Percentiles rank a stretch among this genome's conserved stretches.
These are phyloP conservation scores for Heritiera fomes DNA, from an alignment of 345 rosid species.

Conservation along the genomic window DNA sequence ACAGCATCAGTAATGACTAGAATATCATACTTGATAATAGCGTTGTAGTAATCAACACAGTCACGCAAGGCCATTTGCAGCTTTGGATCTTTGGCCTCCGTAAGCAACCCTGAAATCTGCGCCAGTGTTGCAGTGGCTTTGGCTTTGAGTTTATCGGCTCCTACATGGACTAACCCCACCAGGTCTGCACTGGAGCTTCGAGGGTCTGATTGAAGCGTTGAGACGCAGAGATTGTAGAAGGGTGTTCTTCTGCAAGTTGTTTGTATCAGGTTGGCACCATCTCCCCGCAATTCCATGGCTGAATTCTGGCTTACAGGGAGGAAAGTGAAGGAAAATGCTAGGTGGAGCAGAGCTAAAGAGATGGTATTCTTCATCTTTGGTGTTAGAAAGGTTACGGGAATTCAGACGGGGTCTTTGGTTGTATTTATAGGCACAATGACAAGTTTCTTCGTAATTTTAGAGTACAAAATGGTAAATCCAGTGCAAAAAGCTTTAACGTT, in stretches of 20 bases:
- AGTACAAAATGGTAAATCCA: no score
- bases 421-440: no score
- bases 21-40: conserved; percentile 35
- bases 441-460: no score
- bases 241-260: conserved; percentile 40
- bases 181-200: conserved; percentile 35
- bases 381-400: not conserved
- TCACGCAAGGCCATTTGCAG: conserved; percentile 31
- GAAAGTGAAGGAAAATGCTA: conserved; percentile 9
- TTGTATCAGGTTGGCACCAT: not conserved
- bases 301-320: not conserved
- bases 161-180: conserved; percentile 33
- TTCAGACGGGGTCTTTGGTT: not conserved
- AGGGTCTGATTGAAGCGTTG: conserved; percentile 37
- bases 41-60: conserved; percentile 37
- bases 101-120: conserved; percentile 32
- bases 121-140: conserved; percentile 24
- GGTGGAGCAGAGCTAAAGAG: not conserved
- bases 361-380: not conserved
- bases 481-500: no score
- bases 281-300: not conserved
- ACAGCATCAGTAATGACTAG: conserved; percentile 34
- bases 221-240: conserved; percentile 30
- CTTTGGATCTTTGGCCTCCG: conserved; percentile 28
- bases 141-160: conserved; percentile 26